These are phyloP conservation scores for Botrytis elliptica DNA, from an alignment of 2,329 filamentous ascomycete species.

Conservation along the genomic window DNA sequence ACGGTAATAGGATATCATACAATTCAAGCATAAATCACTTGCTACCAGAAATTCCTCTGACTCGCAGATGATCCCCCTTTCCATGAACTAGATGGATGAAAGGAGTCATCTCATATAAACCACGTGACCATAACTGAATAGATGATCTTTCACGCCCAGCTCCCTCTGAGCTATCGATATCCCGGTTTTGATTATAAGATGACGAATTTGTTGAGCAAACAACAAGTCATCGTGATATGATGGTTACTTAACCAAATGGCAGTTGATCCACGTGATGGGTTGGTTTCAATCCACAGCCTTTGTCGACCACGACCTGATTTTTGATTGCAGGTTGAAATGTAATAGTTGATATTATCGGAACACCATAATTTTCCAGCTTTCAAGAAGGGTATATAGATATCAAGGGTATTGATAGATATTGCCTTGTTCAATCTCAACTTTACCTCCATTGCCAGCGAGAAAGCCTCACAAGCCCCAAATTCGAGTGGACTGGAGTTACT, in stretches of 20 bases:
- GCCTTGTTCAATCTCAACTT: neutral
- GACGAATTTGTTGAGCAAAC: neutral
- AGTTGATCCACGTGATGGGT: neutral
- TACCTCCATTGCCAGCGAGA: neutral
- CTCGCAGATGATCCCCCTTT: neutral
- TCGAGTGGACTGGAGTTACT: neutral
- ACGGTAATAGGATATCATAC: neutral
- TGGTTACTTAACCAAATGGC: neutral
- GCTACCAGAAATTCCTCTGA: too few species aligned
- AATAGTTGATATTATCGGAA: neutral
- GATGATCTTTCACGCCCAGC: rapidly evolving
- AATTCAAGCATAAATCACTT: neutral
- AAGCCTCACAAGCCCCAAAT: neutral
- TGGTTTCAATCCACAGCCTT: neutral
- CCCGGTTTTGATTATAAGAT: too few species aligned
- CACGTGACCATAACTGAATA: neutral
- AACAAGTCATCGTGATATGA: rapidly evolving
- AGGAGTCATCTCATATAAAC: neutral
- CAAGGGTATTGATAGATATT: neutral
- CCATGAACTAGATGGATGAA: neutral
- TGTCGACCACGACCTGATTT: neutral
- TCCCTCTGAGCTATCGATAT: rapidly evolving
- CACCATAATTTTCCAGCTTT: rapidly evolving
- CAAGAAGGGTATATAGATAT: neutral
- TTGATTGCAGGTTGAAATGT: too few species aligned